phyloP scores from a whole-genome alignment of 257 asterid species.

The Solanum etuberosum region DNA sequence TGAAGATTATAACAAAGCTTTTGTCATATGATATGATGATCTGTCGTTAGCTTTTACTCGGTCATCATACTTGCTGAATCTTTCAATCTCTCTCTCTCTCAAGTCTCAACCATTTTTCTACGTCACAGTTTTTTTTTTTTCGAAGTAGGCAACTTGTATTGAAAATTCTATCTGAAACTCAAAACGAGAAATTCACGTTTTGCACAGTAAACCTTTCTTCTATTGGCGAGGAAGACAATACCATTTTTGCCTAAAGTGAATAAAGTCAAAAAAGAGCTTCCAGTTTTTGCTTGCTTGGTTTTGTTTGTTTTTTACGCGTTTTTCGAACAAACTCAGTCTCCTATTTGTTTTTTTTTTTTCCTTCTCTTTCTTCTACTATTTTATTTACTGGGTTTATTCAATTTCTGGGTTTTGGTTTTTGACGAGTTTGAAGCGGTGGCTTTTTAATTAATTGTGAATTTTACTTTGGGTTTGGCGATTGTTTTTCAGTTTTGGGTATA shows the following conservation, averaged over 20 bases:
- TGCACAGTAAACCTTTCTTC: background rate
- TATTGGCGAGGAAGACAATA: background rate
- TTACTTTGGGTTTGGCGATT: slow-evolving; percentile 9
- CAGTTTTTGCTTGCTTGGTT: background rate
- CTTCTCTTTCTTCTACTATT: background rate
- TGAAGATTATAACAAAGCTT: background rate
- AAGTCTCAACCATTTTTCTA: background rate
- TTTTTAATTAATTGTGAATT: slow-evolving; percentile 21
- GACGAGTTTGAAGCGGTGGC: slow-evolving; percentile 10
- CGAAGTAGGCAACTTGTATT: background rate
- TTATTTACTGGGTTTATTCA: background rate
- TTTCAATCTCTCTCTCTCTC: background rate
- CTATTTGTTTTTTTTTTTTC: background rate
- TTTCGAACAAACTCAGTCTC: background rate
- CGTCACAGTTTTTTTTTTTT: background rate
- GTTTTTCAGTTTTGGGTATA: slow-evolving; percentile 2
- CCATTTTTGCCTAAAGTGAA: background rate
- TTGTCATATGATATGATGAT: background rate
- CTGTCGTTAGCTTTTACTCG: slow-evolving; percentile 3
- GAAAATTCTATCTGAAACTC: background rate
- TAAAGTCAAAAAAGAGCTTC: background rate
- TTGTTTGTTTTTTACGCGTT: background rate
- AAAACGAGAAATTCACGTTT: background rate
- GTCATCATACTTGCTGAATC: background rate
- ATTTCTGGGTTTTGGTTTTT: background rate